A percentile compares a stretch with the other conserved stretches of the same genome.
Evolutionary conservation across 2,329 filamentous ascomycete genomes (phyloP).

Genomic region (Alternaria infectoria): DNA sequence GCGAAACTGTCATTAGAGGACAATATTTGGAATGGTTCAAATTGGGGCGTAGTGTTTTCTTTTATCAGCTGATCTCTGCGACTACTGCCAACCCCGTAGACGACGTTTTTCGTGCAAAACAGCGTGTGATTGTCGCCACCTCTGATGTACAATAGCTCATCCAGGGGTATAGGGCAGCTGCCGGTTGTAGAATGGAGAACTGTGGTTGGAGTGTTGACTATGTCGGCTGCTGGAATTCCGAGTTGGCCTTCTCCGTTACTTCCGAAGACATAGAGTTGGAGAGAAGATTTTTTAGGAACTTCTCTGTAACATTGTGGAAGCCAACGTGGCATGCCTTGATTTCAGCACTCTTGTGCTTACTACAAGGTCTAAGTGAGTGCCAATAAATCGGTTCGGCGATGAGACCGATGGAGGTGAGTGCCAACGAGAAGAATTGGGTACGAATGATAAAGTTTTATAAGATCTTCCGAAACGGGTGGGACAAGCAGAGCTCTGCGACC

Average conservation of each 20-base stretch:
- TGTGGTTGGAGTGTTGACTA: constrained; percentile 29
- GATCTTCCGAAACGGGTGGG: no score
- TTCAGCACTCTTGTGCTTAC: no score
- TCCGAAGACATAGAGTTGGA: constrained; percentile 54
- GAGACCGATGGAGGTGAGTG: no score
- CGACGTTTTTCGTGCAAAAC: constrained; percentile 62
- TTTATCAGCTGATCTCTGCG: constrained; percentile 53
- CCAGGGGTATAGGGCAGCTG: not conserved
- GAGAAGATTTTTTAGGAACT: constrained; percentile 15
- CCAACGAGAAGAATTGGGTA: no score
- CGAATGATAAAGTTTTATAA: no score
- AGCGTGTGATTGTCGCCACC: constrained; percentile 90
- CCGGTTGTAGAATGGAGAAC: not conserved
- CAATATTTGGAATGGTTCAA: constrained; percentile 11
- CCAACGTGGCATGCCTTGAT: no score
- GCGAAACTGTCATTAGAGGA: not conserved
- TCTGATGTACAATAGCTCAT: constrained; percentile 46
- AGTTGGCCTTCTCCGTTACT: constrained; percentile 62
- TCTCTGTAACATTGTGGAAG: no score
- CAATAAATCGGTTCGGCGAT: no score
- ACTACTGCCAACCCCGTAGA: constrained; percentile 72
- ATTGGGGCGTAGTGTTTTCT: not conserved
- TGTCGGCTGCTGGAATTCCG: constrained; percentile 55
- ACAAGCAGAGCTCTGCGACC: no score
- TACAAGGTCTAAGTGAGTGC: no score